phyloP scores from a whole-genome alignment of 306 rosid species.

The Begonia masoniana region DNA sequence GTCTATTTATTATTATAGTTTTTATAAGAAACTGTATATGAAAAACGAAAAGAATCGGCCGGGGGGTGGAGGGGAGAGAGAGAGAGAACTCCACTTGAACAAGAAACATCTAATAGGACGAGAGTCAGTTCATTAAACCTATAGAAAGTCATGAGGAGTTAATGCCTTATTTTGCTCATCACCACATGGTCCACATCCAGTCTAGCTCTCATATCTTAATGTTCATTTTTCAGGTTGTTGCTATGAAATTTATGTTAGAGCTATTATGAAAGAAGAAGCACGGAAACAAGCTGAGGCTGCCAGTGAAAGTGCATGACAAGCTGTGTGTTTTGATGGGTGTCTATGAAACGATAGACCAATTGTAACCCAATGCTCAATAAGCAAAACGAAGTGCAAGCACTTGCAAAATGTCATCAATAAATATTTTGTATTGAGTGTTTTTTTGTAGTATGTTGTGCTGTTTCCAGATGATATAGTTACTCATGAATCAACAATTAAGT shows the following conservation, averaged over 20 bases:
- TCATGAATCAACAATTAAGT: not conserved
- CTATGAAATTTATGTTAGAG: constrained; percentile 67
- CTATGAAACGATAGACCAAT: constrained; percentile 7
- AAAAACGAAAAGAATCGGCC: too few relatives aligned
- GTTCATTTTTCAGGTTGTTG: constrained; percentile 40
- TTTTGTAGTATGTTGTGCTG: not conserved
- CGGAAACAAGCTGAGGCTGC: constrained; percentile 18
- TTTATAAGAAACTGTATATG: too few relatives aligned
- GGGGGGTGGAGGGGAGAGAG: too few relatives aligned
- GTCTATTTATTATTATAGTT: too few relatives aligned
- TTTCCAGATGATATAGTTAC: not conserved
- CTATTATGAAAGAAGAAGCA: constrained; percentile 41
- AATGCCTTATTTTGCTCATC: too few relatives aligned
- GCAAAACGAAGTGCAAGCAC: not conserved
- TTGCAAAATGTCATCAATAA: constrained; percentile 9
- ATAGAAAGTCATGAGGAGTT: too few relatives aligned
- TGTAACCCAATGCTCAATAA: constrained; percentile 16
- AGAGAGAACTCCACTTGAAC: too few relatives aligned
- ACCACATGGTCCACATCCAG: too few relatives aligned
- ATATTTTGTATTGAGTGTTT: not conserved
- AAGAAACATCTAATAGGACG: too few relatives aligned
- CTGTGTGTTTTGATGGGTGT: constrained; percentile 8
- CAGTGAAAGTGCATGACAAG: constrained; percentile 16
- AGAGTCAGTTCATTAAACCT: too few relatives aligned
- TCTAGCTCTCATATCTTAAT: not conserved